Base-by-base conservation (phyloP, 2,329 filamentous ascomycete genomes). In the Sclerotinia sclerotiorum region DNA sequence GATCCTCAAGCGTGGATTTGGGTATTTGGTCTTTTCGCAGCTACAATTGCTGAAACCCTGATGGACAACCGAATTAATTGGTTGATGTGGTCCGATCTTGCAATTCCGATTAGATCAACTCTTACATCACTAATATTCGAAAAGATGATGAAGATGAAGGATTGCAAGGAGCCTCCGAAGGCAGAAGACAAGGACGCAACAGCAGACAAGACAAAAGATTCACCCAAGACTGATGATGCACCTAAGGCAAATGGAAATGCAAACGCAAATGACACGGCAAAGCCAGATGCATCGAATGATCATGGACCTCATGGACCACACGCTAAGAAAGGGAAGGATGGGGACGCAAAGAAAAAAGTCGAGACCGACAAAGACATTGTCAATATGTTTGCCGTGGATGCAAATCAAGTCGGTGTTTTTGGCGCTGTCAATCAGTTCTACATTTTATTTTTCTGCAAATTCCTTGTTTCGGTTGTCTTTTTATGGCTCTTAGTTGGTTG, bases 61-160 rank as follows among this genome's bases (percentile, higher is more conserved):
- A 54, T 73, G 48, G 72, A 74, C 29, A 69, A 69, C 29, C 52
- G 72, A 44, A 66, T 74, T 6, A 69, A 67, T 27, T 74, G 73
- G 73, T 57, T 72, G 32, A 69, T 70, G 67, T 70, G 58, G 65
- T 57, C 58, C 54, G 71, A 73, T 35, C 64, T 73, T 24, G 64
- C 62, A 27, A 68, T 74, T 61, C 88, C 90, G 0, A 80, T 93
- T 19, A 87, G 89, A 61, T 85, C 87, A 27, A 87, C 92, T 72
- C 81, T 94, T 3, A 87, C 89, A 2, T 85, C 89, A 0, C 82
- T 92, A 15, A 84, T 94, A 21, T 94, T 93, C 73, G 85, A 87
- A 69, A 94, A 94, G 77, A 86, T 90, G 0, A 86, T 93, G 82
- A 84, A 87, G 51, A 85, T 88, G 67, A 94, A 93, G 76, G 90